These are phyloP conservation scores for Epichloe typhina DNA, from an alignment of 2,329 filamentous ascomycete genomes.

Conservation along the genomic window DNA sequence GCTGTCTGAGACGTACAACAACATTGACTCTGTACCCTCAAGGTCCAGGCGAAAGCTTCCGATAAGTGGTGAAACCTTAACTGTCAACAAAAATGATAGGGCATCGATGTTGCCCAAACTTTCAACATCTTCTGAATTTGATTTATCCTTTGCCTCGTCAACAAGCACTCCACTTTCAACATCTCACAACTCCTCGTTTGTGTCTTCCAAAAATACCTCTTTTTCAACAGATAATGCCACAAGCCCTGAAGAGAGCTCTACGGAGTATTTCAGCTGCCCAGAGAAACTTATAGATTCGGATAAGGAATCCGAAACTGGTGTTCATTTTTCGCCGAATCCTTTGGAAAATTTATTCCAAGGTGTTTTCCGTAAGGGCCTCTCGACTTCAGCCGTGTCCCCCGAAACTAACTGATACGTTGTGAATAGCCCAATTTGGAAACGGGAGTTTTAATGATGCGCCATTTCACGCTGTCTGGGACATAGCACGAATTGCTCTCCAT, in stretches of 20 bases:
- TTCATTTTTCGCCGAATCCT: neutral
- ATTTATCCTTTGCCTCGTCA: neutral
- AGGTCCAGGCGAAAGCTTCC: neutral
- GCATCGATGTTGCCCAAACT: neutral
- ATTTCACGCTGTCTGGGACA: conserved; percentile 38
- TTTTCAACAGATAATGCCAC: neutral
- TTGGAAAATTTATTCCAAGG: conserved; percentile 17
- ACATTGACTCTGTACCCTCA: conserved; percentile 3
- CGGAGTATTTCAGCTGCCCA: conserved; percentile 10
- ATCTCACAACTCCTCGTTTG: neutral
- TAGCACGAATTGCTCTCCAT: conserved; percentile 32
- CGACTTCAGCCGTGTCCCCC: neutral
- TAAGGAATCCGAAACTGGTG: neutral
- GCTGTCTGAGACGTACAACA: conserved; percentile 1
- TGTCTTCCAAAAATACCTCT: conserved; percentile 4
- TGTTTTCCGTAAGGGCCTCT: conserved; percentile 26
- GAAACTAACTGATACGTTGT: neutral
- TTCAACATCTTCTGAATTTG: neutral
- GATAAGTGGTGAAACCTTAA: neutral
- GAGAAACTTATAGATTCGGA: conserved; percentile 7
- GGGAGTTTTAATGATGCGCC: conserved; percentile 29
- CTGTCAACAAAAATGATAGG: neutral
- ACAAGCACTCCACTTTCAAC: neutral
- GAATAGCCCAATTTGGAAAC: conserved; percentile 25
- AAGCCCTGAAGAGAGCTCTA: neutral